Percentiles rank a stretch among this genome's conserved stretches.
phyloP scores from a whole-genome alignment of 139 green algal genomes.

The Coccomyxa sp. region DNA sequence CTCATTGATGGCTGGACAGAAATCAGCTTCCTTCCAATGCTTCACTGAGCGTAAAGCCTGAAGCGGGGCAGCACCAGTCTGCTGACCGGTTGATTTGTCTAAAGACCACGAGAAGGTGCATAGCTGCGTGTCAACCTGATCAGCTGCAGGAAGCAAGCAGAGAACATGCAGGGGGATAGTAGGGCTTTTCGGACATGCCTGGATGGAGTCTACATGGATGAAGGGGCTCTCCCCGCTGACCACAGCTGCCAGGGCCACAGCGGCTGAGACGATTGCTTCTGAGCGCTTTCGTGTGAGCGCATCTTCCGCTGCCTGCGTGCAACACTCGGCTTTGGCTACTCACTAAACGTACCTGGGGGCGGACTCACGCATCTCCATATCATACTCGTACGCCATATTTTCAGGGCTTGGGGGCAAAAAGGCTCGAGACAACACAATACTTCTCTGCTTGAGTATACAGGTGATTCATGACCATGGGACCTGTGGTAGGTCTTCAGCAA shows the following conservation, averaged over 20 bases:
- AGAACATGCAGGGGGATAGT: not conserved
- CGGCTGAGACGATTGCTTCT: constrained; percentile 53
- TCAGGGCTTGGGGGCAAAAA: not conserved
- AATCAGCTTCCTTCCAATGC: no score
- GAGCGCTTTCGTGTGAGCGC: not conserved
- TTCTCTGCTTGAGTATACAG: not conserved
- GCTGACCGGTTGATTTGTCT: no score
- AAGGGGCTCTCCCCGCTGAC: constrained; percentile 85
- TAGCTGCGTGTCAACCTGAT: not conserved
- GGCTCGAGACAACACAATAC: not conserved
- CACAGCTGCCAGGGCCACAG: constrained; percentile 76
- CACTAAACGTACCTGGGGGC: not conserved
- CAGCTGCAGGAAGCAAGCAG: not conserved
- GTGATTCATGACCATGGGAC: not conserved
- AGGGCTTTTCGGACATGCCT: not conserved
- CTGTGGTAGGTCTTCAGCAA: not conserved
- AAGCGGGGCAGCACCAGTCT: no score
- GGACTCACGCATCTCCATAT: not conserved
- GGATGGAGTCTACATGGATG: constrained; percentile 52
- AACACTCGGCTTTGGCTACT: not conserved
- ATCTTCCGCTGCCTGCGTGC: constrained; percentile 7
- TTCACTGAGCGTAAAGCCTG: no score
- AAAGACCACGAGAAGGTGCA: not conserved
- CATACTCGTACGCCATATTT: not conserved
- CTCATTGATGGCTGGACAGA: not conserved